A percentile compares a stretch with the other conserved stretches of the same genome.
phyloP scores from a whole-genome alignment of 306 rosid species.

The Aeschynomene evenia region DNA sequence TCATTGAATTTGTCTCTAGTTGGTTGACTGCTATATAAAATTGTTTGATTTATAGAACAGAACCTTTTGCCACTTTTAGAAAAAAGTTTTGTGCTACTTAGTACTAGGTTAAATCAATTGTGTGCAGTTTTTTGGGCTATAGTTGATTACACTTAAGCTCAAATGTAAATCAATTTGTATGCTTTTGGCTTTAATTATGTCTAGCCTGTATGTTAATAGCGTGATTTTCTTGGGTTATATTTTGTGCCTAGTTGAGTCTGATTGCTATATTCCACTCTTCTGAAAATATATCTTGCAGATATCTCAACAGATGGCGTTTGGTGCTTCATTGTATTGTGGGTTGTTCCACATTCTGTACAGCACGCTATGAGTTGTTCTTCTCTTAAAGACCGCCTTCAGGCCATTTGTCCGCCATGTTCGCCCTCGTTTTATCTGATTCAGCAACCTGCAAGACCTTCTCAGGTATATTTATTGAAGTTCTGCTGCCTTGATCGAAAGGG shows the following conservation, averaged over 20 bases:
- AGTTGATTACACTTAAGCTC: neutral
- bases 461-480: constrained; percentile 61
- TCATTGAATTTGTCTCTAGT: neutral
- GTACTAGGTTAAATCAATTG: too few relatives aligned
- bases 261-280: neutral
- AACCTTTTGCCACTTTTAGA: too few relatives aligned
- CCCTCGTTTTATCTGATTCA: constrained; percentile 41
- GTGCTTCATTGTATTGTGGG: constrained; percentile 82
- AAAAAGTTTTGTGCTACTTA: too few relatives aligned
- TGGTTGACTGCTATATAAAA: neutral
- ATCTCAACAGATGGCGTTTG: constrained; percentile 76
- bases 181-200: neutral
- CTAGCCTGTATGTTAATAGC: neutral
- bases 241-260: constrained; percentile 9
- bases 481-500: constrained; percentile 65
- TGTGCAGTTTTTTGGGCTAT: too few relatives aligned
- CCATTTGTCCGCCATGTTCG: constrained; percentile 57
- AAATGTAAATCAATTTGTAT: neutral
- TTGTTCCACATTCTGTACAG: constrained; percentile 46
- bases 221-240: neutral
- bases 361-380: constrained; percentile 43
- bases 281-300: constrained; percentile 40
- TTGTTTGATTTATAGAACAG: too few relatives aligned
- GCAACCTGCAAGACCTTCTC: constrained; percentile 41
- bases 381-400: constrained; percentile 58